Conservation (phyloP, 176 grass and related monocot genomes). For the Guadua angustifolia region DNA sequence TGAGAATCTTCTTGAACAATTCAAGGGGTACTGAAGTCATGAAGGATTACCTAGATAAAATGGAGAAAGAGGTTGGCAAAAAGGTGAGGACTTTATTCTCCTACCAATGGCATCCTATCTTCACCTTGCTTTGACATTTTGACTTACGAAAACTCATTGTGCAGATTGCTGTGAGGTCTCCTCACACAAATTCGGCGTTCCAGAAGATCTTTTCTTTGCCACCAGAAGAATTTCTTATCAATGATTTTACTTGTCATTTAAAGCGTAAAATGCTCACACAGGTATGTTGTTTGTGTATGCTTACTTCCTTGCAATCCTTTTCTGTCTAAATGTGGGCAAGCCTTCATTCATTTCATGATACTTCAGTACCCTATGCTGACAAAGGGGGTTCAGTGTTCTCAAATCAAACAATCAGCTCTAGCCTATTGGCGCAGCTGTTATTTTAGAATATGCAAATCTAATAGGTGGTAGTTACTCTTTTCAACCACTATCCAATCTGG, state of each 20-base stretch:
- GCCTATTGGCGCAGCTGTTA: neutral
- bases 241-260: conserved; percentile 96
- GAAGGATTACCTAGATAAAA: conserved; percentile 76
- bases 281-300: conserved; percentile 43
- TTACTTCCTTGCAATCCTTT: conserved; percentile 8
- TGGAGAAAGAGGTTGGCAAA: conserved; percentile 94
- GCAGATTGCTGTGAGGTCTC: conserved; percentile 90
- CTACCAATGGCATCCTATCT: conserved; percentile 12
- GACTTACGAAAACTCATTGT: conserved; percentile 34
- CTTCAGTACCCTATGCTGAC: neutral
- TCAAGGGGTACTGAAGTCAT: conserved; percentile 67
- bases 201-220: conserved; percentile 93
- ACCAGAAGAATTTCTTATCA: conserved; percentile 96
- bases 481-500: neutral
- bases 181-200: conserved; percentile 83
- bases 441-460: neutral
- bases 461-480: neutral
- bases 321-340: neutral
- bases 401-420: conserved; percentile 2
- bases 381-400: conserved; percentile 24
- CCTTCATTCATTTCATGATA: conserved; percentile 1
- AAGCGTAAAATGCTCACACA: conserved; percentile 95
- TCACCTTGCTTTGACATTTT: neutral
- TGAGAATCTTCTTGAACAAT: conserved; percentile 89
- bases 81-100: conserved; percentile 63